Conservation (phyloP, 192 early-diverging fungal genomes). For the Endogone sp. region DNA sequence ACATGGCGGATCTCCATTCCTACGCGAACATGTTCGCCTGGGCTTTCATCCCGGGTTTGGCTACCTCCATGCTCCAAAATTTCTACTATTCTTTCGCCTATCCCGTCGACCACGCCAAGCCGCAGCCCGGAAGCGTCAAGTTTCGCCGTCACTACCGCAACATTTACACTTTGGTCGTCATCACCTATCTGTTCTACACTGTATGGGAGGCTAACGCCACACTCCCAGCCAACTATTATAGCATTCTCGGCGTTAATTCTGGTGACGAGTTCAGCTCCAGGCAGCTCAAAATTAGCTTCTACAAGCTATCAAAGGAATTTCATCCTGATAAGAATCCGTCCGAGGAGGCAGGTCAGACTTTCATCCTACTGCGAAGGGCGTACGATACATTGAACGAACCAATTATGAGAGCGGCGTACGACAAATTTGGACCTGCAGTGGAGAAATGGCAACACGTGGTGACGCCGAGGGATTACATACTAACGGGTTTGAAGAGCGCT, state of each 20-base stretch:
- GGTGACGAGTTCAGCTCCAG: conserved; percentile 24
- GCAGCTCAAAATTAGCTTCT: conserved; percentile 31
- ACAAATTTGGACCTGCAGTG: neutral
- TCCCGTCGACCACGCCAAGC: conserved; percentile 25
- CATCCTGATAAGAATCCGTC: conserved; percentile 35
- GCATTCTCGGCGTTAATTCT: conserved; percentile 26
- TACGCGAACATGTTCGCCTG: conserved; percentile 20
- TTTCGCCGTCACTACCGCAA: conserved; percentile 28
- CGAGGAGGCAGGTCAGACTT: conserved; percentile 15
- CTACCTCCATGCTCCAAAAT: conserved; percentile 30
- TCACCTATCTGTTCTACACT: conserved; percentile 37
- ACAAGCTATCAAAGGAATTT: conserved; percentile 30
- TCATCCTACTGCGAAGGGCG: neutral
- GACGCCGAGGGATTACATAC: neutral
- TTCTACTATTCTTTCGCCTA: conserved; percentile 37
- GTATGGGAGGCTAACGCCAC: conserved; percentile 32
- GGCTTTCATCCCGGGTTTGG: conserved; percentile 33
- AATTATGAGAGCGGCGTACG: neutral
- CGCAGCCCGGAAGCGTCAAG: conserved; percentile 32
- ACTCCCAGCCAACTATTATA: conserved; percentile 28
- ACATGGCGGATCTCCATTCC: too few relatives aligned
- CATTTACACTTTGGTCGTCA: conserved; percentile 37
- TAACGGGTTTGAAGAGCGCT: neutral
- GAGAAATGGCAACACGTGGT: neutral
- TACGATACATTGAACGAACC: neutral